Evolutionary conservation across 371 early-diverging fungal genomes (phyloP), one percentile per base, ranked within the genome.

Genomic region (Parasitella parasitica): DNA sequence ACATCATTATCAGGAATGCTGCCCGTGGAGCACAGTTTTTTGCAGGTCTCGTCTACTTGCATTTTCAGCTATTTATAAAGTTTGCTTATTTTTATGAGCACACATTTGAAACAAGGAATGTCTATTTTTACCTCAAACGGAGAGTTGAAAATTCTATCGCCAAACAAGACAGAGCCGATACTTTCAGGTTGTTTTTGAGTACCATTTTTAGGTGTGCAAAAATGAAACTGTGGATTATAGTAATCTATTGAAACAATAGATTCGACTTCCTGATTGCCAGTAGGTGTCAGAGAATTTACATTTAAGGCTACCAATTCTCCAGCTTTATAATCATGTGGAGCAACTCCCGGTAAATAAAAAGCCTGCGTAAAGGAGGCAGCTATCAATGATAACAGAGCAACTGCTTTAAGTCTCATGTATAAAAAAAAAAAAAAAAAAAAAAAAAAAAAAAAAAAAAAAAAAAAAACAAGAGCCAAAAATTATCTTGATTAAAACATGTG

Each of bases 271-370:
- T 85, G 84, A 24, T 73, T 67, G 16, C 76, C 63, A 49, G 85
- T 87, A 0, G 95, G 94, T 11, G 94, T 88, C 41, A 96, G 83
- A 20, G 95, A 86, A 63, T 97, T 97, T 24, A 96, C 97, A 57
- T 79, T 78, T 13, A 96, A 72, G 4, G 85, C 80, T 13, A 97
- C 95, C 28, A 54, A 51, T 49, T 88, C 91, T 12, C 84, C 86
- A 7, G 62, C 56, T 27, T 63, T 62, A 71, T 95, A 97, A 72
- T 96, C 93, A 43, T 85, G 79, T 8, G 97, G 97, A 0, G 95
- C 94, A 24, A 97, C 92, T 38, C 97, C 97, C 1, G 97, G 97
- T 30, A 97, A 75, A 66, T 97, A 97, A 76, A 96, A 96, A 1
- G 76, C 86, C 7, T 35, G 27, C n/a, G 61, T 22, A 12, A 63